These are phyloP conservation scores for Vicia faba DNA, from an alignment of 306 rosid genomes.

Conservation along the genomic window DNA sequence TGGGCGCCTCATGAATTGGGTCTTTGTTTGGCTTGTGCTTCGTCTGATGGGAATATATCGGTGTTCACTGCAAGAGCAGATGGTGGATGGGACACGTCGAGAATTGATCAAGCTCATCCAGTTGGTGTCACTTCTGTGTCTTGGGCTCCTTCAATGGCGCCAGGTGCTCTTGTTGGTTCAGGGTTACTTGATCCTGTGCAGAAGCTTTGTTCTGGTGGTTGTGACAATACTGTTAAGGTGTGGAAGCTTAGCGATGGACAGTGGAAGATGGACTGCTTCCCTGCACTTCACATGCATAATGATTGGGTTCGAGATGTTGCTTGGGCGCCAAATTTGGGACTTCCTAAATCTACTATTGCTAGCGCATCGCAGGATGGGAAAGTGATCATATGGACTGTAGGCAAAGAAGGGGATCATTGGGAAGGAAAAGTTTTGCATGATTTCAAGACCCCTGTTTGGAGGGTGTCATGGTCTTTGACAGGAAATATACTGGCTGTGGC, in stretches of 20 bases:
- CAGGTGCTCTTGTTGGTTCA: constrained; percentile 74
- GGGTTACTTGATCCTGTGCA: constrained; percentile 81
- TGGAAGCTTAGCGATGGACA: constrained; percentile 77
- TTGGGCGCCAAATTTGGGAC: constrained; percentile 92
- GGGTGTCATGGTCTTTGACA: constrained; percentile 87
- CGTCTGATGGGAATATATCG: constrained; percentile 85
- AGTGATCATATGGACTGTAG: constrained; percentile 83
- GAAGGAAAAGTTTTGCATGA: constrained; percentile 77
- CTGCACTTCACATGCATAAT: constrained; percentile 78
- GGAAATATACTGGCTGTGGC: constrained; percentile 88
- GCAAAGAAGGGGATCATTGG: constrained; percentile 90
- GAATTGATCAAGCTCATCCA: constrained; percentile 79
- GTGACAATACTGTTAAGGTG: constrained; percentile 82
- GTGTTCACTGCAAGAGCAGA: constrained; percentile 73
- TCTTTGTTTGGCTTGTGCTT: constrained; percentile 81
- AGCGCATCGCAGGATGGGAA: constrained; percentile 83
- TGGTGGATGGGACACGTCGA: constrained; percentile 79
- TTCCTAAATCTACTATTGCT: constrained; percentile 81
- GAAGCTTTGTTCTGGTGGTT: constrained; percentile 88
- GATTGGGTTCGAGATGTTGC: constrained; percentile 94
- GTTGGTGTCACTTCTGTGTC: constrained; percentile 90
- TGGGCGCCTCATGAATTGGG: constrained; percentile 98
- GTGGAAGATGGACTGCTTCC: constrained; percentile 94
- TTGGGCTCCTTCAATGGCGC: constrained; percentile 88
- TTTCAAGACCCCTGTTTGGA: constrained; percentile 79